Conservation (phyloP, 2,329 filamentous ascomycete species). For the Verticillium tricorpus region DNA sequence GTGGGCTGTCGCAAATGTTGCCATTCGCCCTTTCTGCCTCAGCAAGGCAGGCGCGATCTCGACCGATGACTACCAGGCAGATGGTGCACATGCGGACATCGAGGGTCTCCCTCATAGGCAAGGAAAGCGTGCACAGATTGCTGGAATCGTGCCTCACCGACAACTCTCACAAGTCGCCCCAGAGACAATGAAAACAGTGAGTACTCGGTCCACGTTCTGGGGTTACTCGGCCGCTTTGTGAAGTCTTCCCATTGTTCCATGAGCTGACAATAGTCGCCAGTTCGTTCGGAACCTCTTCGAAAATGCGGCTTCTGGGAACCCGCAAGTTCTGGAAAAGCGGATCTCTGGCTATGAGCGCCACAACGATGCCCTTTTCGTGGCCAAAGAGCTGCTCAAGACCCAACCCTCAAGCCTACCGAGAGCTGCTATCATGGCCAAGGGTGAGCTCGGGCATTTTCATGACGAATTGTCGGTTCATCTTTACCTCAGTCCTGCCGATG, state of each 20-base stretch:
- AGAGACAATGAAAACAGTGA: conserved; percentile 4
- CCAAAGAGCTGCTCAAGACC: neutral
- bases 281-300: conserved; percentile 7
- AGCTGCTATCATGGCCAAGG: conserved; percentile 5
- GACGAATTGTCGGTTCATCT: conserved; percentile 33
- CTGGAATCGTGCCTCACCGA: conserved; percentile 9
- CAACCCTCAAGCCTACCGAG: neutral
- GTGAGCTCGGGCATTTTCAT: conserved; percentile 34
- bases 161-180: conserved; percentile 10
- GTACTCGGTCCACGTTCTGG: neutral
- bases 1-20: conserved; percentile 25
- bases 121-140: conserved; percentile 2
- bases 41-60: conserved; percentile 1
- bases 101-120: neutral
- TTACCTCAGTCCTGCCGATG: conserved; percentile 31
- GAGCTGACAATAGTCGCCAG: neutral
- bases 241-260: neutral
- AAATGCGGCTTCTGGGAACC: conserved; percentile 19
- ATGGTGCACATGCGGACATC: conserved; percentile 4
- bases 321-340: conserved; percentile 18
- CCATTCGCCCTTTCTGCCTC: conserved; percentile 9
- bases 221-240: neutral
- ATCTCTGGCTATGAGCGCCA: conserved; percentile 27
- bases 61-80: conserved; percentile 6
- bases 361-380: conserved; percentile 21